Evolutionary conservation across 2,329 filamentous ascomycete species (phyloP).

Genomic region (Cercospora nicotianae): DNA sequence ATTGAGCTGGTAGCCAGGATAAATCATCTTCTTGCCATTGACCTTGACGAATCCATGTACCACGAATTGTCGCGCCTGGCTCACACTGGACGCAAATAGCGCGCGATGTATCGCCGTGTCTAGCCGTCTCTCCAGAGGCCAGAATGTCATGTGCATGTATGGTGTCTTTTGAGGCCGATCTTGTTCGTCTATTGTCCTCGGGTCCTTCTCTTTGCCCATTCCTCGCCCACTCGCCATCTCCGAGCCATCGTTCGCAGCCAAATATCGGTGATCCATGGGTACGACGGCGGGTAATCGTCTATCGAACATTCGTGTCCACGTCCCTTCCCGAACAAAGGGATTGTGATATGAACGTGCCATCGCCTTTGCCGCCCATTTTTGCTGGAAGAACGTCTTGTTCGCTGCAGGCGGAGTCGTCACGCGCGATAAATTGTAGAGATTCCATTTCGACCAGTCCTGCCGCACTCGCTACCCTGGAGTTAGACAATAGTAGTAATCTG

Average conservation of each 20-base stretch:
- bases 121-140: conserved; percentile 82
- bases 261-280: conserved; percentile 76
- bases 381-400: conserved; percentile 82
- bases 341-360: conserved; percentile 85
- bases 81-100: conserved; percentile 87
- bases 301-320: conserved; percentile 93
- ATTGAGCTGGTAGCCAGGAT: conserved; percentile 90
- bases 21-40: conserved; percentile 95
- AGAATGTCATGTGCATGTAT: conserved; percentile 95
- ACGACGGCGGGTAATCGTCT: conserved; percentile 77
- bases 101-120: conserved; percentile 94
- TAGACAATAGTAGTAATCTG: conserved; percentile 5
- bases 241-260: conserved; percentile 79
- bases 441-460: conserved; percentile 93
- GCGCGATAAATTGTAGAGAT: conserved; percentile 76
- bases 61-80: conserved; percentile 92
- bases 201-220: conserved; percentile 59
- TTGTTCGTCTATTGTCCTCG: conserved; percentile 19
- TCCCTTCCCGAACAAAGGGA: conserved; percentile 87
- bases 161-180: conserved; percentile 60
- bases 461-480: conserved; percentile 70
- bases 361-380: conserved; percentile 94
- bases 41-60: conserved; percentile 91
- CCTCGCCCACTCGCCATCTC: conserved; percentile 81
- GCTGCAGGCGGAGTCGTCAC: conserved; percentile 49